phyloP scores from a whole-genome alignment of 2,329 filamentous ascomycete genomes.

The Ophiostoma tasmaniense region DNA sequence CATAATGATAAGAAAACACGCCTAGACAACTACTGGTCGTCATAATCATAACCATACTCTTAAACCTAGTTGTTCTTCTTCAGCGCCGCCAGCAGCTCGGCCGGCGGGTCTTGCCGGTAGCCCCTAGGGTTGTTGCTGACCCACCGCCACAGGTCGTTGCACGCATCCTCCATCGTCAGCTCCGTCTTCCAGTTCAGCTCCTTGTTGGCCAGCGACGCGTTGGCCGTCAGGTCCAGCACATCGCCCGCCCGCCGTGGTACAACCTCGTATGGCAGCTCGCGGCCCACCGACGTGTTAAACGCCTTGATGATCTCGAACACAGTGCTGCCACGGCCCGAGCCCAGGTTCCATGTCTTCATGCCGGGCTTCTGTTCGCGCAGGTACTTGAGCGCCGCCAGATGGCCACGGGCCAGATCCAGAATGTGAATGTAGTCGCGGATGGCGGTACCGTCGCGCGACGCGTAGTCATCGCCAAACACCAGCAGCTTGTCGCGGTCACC shows the following conservation, averaged over 20 bases:
- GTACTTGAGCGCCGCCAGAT: slow-evolving; percentile 83
- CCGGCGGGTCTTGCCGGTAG: slow-evolving; percentile 84
- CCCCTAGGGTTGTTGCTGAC: slow-evolving; percentile 94
- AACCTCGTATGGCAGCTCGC: slow-evolving; percentile 78
- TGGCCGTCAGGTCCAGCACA: slow-evolving; percentile 89
- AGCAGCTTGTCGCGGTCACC: slow-evolving; percentile 90
- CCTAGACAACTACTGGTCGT: background rate
- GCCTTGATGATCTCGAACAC: slow-evolving; percentile 97
- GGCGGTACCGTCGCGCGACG: slow-evolving; percentile 80
- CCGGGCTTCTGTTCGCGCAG: slow-evolving; percentile 77
- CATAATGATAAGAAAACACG: background rate
- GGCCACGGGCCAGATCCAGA: slow-evolving; percentile 76
- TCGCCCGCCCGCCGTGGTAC: slow-evolving; percentile 76
- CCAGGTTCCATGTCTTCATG: slow-evolving; percentile 92
- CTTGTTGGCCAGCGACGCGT: slow-evolving; percentile 75
- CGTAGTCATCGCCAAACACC: slow-evolving; percentile 92
- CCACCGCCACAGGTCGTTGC: slow-evolving; percentile 92
- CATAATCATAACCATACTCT: background rate
- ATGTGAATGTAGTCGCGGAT: slow-evolving; percentile 99
- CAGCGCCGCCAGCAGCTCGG: slow-evolving; percentile 62
- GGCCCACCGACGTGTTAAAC: slow-evolving; percentile 79
- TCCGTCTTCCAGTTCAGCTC: slow-evolving; percentile 92
- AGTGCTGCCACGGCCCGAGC: slow-evolving; percentile 87
- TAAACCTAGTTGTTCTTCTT: slow-evolving; percentile 22
- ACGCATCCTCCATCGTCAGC: slow-evolving; percentile 84